Base-by-base conservation (phyloP, 495 filamentous ascomycete species). In the Neurospora sublineolata region DNA sequence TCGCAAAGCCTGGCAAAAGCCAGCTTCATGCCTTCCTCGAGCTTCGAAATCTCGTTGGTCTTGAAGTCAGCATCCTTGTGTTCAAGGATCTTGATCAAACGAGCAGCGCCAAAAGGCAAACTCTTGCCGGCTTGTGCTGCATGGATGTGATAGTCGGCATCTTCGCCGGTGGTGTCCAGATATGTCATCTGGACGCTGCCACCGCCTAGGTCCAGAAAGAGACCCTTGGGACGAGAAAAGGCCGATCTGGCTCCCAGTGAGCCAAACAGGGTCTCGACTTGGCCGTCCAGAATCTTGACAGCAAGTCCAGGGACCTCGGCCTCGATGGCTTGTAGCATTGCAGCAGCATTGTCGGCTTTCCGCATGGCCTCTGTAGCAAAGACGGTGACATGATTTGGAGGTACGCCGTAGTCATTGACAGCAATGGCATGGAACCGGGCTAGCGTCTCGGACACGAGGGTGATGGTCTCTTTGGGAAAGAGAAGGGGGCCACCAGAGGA, bases 181-280 rank as follows among this genome's bases (percentile, higher is more conserved):
- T 93, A 97, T 8, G 92, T 93, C 82, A 97, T 89, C 81, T 97
- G 94, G 69, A 93, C 92, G 75, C 93, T 96, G 1, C 94, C 94
- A 3, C 94, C 94, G 3, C 94, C 94, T 0, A 97, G 86, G 77
- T 97, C 94, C 80, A 97, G 91, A 27, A 94, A 91, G 27, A 97
- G 80, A 0, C 93, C 89, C 37, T 84, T 76, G 16, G 83, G 80
- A 37, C 85, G 77, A 9, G 82, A 81, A 69, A 94, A 90, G 12
- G 90, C 90, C 73, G 91, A 93, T 37, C 93, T 89, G 27, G 95
- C 89, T 1, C 94, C 94, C 84, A 93, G 74, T 3, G 94, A 91
- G 3, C 94, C 94, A 37, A 97, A 87, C 30, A 91, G 80, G 1
- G 93, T 94, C 80, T 97, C 94, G 37, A 94, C 89, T 68, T 89